A percentile compares a stretch with the other conserved stretches of the same genome.
phyloP scores from a whole-genome alignment of 441 rosid genomes.

The Erysimum cheiri region DNA sequence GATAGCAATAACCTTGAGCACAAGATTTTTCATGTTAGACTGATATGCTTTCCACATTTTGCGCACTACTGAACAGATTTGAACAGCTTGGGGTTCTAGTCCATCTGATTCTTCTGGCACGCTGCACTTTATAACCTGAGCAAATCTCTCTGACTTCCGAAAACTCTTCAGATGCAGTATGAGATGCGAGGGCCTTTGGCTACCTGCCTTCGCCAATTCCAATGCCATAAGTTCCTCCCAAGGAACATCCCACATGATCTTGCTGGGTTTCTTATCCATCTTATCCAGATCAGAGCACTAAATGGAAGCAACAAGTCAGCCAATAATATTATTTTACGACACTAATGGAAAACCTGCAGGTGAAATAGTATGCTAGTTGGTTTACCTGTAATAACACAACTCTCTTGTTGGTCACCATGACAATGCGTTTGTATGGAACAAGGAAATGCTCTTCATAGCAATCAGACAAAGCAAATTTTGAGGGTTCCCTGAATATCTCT shows the following conservation, averaged over 20 bases:
- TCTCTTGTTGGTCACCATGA: slow-evolving; percentile 83
- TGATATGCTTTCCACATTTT: slow-evolving; percentile 90
- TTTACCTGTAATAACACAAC: slow-evolving; percentile 91
- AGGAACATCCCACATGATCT: slow-evolving; percentile 97
- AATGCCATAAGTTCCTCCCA: slow-evolving; percentile 96
- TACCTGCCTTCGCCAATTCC: slow-evolving; percentile 95
- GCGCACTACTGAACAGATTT: slow-evolving; percentile 77
- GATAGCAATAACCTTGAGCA: slow-evolving; percentile 66
- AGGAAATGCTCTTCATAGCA: slow-evolving; percentile 87
- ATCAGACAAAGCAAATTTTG: slow-evolving; percentile 92
- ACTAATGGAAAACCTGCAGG: slow-evolving; percentile 24
- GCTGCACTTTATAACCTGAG: slow-evolving; percentile 83
- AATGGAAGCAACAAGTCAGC: slow-evolving; percentile 39
- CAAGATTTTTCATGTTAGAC: slow-evolving; percentile 61
- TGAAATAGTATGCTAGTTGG: slow-evolving; percentile 30
- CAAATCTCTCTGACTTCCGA: slow-evolving; percentile 89
- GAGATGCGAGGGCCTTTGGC: slow-evolving; percentile 79
- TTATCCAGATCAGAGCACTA: slow-evolving; percentile 79
- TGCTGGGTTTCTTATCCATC: slow-evolving; percentile 92
- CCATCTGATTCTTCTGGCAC: slow-evolving; percentile 64
- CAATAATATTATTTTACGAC: slow-evolving; percentile 9
- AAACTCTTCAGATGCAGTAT: slow-evolving; percentile 91
- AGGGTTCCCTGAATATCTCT: slow-evolving; percentile 95
- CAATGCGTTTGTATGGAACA: slow-evolving; percentile 82
- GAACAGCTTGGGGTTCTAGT: slow-evolving; percentile 79